Evolutionary conservation across 129 eudicot species (phyloP), one percentile per base, ranked within the genome.

Genomic region (Tanacetum coccineum): DNA sequence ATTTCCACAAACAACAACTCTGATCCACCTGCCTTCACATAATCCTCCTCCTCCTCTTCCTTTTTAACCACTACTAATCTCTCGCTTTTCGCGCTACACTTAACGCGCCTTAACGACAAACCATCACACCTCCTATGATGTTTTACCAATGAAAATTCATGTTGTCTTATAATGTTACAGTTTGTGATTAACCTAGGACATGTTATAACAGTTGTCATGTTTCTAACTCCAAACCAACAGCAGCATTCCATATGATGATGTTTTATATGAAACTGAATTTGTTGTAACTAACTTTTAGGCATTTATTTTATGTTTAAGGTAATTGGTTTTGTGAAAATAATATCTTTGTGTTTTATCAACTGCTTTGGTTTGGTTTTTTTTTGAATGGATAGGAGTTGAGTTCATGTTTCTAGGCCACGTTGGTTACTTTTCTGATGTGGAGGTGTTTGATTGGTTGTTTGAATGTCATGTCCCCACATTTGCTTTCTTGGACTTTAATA

Each of bases 1-100:
- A 93, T 88, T 86, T 88, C 87, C 59, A 93, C 98, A 70, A 75
- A 93, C n/a, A 88, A 18, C 40, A 93, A 68, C 81, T 93, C 95
- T 30, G 98, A 93, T 9, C 98, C 98, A 25, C 98, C 98, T 18
- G 92, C 89, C 58, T 93, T 93, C 2, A 88, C 83, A 51, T 45
- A 93, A 82, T 93, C 98, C 26, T 93, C 98, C 48, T 93, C 89
- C 6, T 92, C 87, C 48, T 86, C 89, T 60, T 74, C 71, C 1
- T 36, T 36, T 2, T 36, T 36, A 13, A 75, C 84, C 17, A 70
- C 96, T 9, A 78, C 81, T 51, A 77, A 66, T 4, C 80, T 71
- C 9, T 72, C 82, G 44, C 77, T 80, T n/a, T 77, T 77, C 0
- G 67, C 74, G 60, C 81, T 68, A 54, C 92, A 78, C 76, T 70